Conservation (phyloP, 2,329 filamentous ascomycete genomes). For the Fusarium clavum region DNA sequence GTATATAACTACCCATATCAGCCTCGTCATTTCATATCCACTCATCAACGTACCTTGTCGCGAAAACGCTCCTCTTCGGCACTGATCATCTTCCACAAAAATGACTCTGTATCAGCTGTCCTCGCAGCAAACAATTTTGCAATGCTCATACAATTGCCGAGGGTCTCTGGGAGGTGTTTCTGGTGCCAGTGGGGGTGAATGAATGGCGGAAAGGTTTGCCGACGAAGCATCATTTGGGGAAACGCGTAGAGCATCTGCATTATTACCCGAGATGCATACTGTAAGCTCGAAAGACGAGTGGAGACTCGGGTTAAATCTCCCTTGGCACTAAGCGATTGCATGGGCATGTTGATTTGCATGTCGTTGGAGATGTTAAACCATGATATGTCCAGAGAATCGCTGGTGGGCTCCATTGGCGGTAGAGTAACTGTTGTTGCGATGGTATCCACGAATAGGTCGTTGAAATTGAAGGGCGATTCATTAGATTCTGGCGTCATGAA, state of each 20-base stretch:
- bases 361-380: neutral
- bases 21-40: neutral
- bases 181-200: conserved; percentile 47
- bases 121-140: conserved; percentile 42
- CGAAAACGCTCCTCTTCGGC: conserved; percentile 41
- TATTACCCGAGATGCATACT: conserved; percentile 40
- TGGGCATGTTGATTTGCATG: neutral
- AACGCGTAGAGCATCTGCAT: conserved; percentile 45
- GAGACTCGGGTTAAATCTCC: conserved; percentile 31
- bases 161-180: conserved; percentile 27
- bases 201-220: conserved; percentile 49
- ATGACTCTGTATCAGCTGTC: conserved; percentile 36
- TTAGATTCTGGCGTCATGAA: neutral
- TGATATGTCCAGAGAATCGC: fast-evolving
- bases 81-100: conserved; percentile 47
- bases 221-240: conserved; percentile 49
- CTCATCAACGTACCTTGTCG: conserved; percentile 22
- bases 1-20: conserved; percentile 9
- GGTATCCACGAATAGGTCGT: neutral
- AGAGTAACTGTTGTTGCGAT: neutral
- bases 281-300: conserved; percentile 3
- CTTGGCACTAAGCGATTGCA: neutral
- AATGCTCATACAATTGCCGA: conserved; percentile 46
- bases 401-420: neutral
- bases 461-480: neutral